Evolutionary conservation across 73 alveolate genomes (phyloP), one percentile per base, ranked within the genome.

Genomic region (Symbiodinium pilosum): DNA sequence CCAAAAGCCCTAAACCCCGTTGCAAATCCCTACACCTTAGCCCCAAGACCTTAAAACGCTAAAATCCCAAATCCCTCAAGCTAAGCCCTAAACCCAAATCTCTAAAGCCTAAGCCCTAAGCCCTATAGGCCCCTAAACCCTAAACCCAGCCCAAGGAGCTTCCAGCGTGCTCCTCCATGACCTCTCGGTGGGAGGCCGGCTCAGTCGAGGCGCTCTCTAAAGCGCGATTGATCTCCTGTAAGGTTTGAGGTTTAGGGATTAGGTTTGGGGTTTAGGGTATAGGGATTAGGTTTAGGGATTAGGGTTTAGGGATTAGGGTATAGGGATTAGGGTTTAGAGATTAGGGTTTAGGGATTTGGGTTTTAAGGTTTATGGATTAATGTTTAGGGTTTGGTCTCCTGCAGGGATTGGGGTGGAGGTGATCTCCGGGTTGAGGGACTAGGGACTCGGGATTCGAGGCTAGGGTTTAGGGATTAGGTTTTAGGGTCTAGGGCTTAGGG

Each of bases 161-260:
- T 7, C 93, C 93, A 6, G 84, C 93, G n/a, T 86, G 93, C 18
- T 32, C 84, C 51, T 86, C 84, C 59, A 86, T 51, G 16, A 86
- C 84, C 43, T 86, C 93, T 21, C 93, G 93, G 83, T 86, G 85
- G 30, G 93, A 43, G 28, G 93, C 30, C 26, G 93, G 75, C 54
- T 86, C 93, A 26, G 93, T 52, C 38, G 83, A 47, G 28, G 93
- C 93, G 51, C 93, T 86, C 83, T 86, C 39, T 83, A 86, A 36
- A 5, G 93, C 93, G 36, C 93, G 93, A 40, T 86, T 52, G 93
- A 86, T 86, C 83, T 86, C 93, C 93, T 86, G 77, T 30, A 24
- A 18, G 2, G 40, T 30, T 11, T 12, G 39, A 1, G 16, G 28
- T n/a, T 9, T 14, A 7, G 54, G 59, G 28, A 14, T 14, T 38